Evolutionary conservation across 306 rosid species (phyloP).

Genomic region (Hippophae tibetana): DNA sequence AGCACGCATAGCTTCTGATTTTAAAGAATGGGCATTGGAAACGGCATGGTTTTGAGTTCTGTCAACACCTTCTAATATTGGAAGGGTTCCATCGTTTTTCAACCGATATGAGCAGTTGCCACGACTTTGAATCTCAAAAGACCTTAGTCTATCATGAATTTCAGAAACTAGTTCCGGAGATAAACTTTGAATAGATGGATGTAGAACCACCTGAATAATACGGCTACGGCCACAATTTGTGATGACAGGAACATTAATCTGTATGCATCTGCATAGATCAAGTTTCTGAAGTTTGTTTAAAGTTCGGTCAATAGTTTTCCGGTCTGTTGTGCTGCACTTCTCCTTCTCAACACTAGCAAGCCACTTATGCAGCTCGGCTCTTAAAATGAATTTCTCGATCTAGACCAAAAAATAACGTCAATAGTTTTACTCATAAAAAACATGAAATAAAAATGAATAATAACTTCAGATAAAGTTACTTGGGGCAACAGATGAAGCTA

Average conservation of each 20-base stretch:
- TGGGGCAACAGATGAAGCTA: constrained; percentile 15
- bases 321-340: constrained; percentile 49
- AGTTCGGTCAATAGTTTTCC: constrained; percentile 66
- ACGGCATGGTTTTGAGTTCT: constrained; percentile 35
- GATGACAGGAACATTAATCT: constrained; percentile 52
- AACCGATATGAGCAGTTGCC: constrained; percentile 39
- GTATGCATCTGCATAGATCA: constrained; percentile 57
- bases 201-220: constrained; percentile 48
- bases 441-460: constrained; percentile 16
- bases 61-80: constrained; percentile 63
- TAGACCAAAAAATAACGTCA: constrained; percentile 20
- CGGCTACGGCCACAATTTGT: constrained; percentile 50
- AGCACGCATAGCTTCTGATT: constrained; percentile 67
- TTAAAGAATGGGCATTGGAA: constrained; percentile 35
- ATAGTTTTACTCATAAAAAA: constrained; percentile 11
- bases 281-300: constrained; percentile 58
- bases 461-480: constrained; percentile 7
- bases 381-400: constrained; percentile 69
- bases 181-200: constrained; percentile 54
- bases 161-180: constrained; percentile 62
- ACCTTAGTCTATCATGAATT: constrained; percentile 62
- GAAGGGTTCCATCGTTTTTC: constrained; percentile 44
- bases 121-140: constrained; percentile 56
- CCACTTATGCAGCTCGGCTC: constrained; percentile 66
- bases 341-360: constrained; percentile 64